Base-by-base conservation (phyloP, 768 basidiomycete genomes). In the Tylopilus vinaceipallidus region DNA sequence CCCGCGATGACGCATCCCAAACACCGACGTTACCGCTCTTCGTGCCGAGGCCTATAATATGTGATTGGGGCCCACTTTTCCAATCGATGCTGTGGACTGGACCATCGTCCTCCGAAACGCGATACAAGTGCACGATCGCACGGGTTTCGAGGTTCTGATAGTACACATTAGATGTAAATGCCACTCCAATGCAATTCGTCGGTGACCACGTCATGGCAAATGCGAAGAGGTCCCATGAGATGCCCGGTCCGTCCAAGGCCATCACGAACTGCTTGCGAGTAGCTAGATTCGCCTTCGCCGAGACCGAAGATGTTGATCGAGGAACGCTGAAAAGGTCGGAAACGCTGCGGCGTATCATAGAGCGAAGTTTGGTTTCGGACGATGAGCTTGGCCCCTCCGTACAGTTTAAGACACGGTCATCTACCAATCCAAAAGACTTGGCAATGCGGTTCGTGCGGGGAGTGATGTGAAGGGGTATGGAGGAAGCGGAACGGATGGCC, bases 401-500 rank as follows among this genome's bases (percentile, higher is more conserved):
- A 62, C 74, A 85, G 40, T 71, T 78, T 46, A 86, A 68, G 26
- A 86, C 61, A 17, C 76, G 75, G 50, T 80, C 80, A 55, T 79
- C 79, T 8, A 77, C 56, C 32, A 86, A 73, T 8, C 84, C 84
- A 37, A 85, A 82, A 22, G 78, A 70, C 54, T 78, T 78, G 56
- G 82, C 80, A 38, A 86, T 82, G 19, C 84, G 78, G 46, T 76
- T 79, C n/a, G 84, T 83, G 16, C 84, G 79, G 12, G 84, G 84
- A 2, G 83, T 86, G 30, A 71, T 75, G 47, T 81, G 76, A 39
- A 86, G 75, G 4, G 84, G 83, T 8, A 83, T 59, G 10, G 73
- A 64, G 7, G 65, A 64, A 37, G 78, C 76, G 6, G 80, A 78
- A 14, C 80, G 75, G 6, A 71, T 67, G 2, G 84, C 68, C 32